Conservation (phyloP, 495 filamentous ascomycete genomes). For the Neurospora sublineolata region DNA sequence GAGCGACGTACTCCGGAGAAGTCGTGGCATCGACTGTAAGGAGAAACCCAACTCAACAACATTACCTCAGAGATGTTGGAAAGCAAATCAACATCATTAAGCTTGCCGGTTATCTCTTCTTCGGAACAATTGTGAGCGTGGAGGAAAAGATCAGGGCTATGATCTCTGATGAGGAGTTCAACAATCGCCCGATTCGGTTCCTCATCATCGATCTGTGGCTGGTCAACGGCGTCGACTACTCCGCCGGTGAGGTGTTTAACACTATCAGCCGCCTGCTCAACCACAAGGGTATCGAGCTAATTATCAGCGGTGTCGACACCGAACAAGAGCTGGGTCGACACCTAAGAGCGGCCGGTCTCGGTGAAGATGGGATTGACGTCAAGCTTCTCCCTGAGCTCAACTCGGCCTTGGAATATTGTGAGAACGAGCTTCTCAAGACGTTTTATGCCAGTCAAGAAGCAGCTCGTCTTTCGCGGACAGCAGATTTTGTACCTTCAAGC, state of each 20-base stretch:
- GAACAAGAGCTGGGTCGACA: constrained; percentile 63
- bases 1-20: constrained; percentile 75
- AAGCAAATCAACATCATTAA: constrained; percentile 82
- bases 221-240: constrained; percentile 90
- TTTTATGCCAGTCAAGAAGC: constrained; percentile 55
- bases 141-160: constrained; percentile 74
- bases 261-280: constrained; percentile 75
- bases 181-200: constrained; percentile 66
- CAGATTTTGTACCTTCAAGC: constrained; percentile 22
- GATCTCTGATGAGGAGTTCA: constrained; percentile 72
- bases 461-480: constrained; percentile 23
- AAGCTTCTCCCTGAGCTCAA: constrained; percentile 83
- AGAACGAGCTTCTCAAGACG: constrained; percentile 84
- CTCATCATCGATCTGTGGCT: constrained; percentile 81
- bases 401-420: constrained; percentile 81
- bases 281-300: constrained; percentile 60
- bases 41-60: constrained; percentile 76
- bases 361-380: constrained; percentile 52
- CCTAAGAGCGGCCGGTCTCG: constrained; percentile 70
- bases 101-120: constrained; percentile 85
- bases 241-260: constrained; percentile 86
- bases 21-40: constrained; percentile 85
- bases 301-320: constrained; percentile 68
- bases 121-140: constrained; percentile 89
- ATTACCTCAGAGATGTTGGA: constrained; percentile 74